phyloP scores from a whole-genome alignment of 805 yeast species.

The Candida nanaspora region DNA sequence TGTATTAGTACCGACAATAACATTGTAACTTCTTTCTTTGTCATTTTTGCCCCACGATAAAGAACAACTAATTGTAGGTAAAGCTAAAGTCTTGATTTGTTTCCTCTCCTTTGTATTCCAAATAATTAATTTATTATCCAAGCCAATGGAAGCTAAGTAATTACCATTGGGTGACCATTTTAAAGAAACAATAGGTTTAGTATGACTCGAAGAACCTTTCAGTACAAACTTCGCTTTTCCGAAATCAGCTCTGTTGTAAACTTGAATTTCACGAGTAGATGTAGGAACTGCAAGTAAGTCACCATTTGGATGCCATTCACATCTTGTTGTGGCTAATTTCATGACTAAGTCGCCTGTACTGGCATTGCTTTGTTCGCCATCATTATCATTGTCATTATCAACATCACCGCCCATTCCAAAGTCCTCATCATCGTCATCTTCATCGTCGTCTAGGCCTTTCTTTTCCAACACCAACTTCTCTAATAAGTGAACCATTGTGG shows the following conservation, averaged over 20 bases:
- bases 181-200: slow-evolving; percentile 38
- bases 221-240: slow-evolving; percentile 11
- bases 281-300: slow-evolving; percentile 63
- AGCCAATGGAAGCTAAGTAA: slow-evolving; percentile 50
- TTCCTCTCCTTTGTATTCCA: slow-evolving; percentile 43
- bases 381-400: slow-evolving; percentile 4
- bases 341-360: slow-evolving; percentile 7
- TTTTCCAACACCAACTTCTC: slow-evolving; percentile 31
- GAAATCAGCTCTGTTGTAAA: slow-evolving; percentile 34
- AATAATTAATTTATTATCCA: slow-evolving; percentile 43
- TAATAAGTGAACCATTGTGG: slow-evolving; percentile 42
- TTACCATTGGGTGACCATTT: slow-evolving; percentile 58
- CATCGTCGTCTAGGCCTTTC: slow-evolving; percentile 22
- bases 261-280: slow-evolving; percentile 36
- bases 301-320: slow-evolving; percentile 70
- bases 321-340: slow-evolving; percentile 33
- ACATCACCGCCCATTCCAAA: neutral
- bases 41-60: slow-evolving; percentile 27
- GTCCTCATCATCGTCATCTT: slow-evolving; percentile 17
- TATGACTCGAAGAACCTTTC: slow-evolving; percentile 20
- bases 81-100: slow-evolving; percentile 22
- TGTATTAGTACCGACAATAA: slow-evolving; percentile 35
- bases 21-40: slow-evolving; percentile 9
- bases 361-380: slow-evolving; percentile 32
- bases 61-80: slow-evolving; percentile 16